Evolutionary conservation across 1,284 basidiomycete genomes (phyloP).

Genomic region (Irpex lacteus): DNA sequence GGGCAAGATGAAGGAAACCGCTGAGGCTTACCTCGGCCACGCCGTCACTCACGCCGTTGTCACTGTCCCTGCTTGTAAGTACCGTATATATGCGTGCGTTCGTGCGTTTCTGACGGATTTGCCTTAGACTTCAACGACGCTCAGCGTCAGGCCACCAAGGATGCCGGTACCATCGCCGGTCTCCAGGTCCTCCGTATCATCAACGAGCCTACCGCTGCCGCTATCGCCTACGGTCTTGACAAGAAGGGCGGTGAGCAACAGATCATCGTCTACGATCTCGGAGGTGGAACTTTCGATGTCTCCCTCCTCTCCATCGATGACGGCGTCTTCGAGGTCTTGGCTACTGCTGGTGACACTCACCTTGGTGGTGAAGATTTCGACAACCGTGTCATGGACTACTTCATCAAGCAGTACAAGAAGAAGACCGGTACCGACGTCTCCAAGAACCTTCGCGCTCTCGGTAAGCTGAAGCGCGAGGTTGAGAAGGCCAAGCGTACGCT

Average conservation of each 20-base stretch:
- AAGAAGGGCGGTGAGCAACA: slow-evolving; percentile 92
- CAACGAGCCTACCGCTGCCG: slow-evolving; percentile 98
- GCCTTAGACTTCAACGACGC: slow-evolving; percentile 88
- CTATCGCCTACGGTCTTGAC: slow-evolving; percentile 98
- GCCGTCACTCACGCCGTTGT: slow-evolving; percentile 98
- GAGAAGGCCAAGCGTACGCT: slow-evolving; percentile 99
- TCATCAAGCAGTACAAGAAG: slow-evolving; percentile 93
- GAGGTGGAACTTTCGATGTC: slow-evolving; percentile 84
- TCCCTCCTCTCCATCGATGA: slow-evolving; percentile 97
- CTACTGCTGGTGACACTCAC: slow-evolving; percentile 98
- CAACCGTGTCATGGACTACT: slow-evolving; percentile 92
- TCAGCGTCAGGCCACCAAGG: slow-evolving; percentile 98
- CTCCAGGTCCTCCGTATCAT: slow-evolving; percentile 97
- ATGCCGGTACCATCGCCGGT: slow-evolving; percentile 96
- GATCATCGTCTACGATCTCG: slow-evolving; percentile 93
- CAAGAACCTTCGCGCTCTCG: slow-evolving; percentile 86
- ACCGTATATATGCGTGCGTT: neutral
- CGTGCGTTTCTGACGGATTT: slow-evolving; percentile 1
- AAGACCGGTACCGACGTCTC: slow-evolving; percentile 91
- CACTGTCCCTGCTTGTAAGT: slow-evolving; percentile 90
- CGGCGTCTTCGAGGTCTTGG: slow-evolving; percentile 97
- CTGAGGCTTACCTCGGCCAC: slow-evolving; percentile 95
- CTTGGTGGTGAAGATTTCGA: slow-evolving; percentile 99
- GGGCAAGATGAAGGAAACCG: slow-evolving; percentile 99
- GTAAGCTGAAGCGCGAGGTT: slow-evolving; percentile 97